phyloP scores from a whole-genome alignment of 2,329 filamentous ascomycete genomes.

The Beauveria australis region DNA sequence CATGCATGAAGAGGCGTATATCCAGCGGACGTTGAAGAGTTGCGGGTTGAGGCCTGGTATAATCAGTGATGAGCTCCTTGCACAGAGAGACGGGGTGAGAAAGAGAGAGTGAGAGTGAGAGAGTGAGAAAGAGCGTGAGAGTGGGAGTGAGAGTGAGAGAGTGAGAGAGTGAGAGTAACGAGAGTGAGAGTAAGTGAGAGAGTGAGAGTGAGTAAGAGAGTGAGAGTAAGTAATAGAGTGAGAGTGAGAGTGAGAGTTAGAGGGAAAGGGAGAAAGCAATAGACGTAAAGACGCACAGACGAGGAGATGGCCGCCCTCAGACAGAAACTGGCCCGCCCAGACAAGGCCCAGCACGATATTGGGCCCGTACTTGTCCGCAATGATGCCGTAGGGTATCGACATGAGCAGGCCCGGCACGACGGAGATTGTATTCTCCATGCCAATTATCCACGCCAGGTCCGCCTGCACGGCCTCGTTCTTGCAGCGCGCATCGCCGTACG shows the following conservation, averaged over 20 bases:
- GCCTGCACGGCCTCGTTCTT: constrained; percentile 7
- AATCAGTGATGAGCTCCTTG: not conserved
- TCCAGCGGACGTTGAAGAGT: constrained; percentile 7
- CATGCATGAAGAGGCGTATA: constrained; percentile 5
- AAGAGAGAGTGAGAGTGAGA: not conserved
- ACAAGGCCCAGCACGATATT: not conserved
- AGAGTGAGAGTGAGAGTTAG: no score
- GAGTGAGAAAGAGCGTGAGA: no score
- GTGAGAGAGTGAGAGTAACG: no score
- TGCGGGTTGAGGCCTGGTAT: not conserved
- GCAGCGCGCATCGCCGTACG: constrained; percentile 8
- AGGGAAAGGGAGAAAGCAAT: not conserved
- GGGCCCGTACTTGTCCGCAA: constrained; percentile 7
- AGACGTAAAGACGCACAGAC: not conserved
- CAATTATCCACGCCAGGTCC: constrained; percentile 7
- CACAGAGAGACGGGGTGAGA: no score
- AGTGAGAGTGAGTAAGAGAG: no score
- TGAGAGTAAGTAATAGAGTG: no score
- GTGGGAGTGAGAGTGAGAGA: no score
- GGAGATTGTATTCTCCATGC: constrained; percentile 3
- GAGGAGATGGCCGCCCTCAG: constrained; percentile 1
- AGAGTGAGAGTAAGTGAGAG: not conserved
- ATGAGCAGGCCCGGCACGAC: constrained; percentile 5
- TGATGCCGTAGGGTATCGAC: constrained; percentile 6
- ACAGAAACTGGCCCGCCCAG: constrained; percentile 1